Evolutionary conservation across 2,329 filamentous ascomycete genomes (phyloP), one percentile per base, ranked within the genome.

Genomic region (Trichoderma harzianum): DNA sequence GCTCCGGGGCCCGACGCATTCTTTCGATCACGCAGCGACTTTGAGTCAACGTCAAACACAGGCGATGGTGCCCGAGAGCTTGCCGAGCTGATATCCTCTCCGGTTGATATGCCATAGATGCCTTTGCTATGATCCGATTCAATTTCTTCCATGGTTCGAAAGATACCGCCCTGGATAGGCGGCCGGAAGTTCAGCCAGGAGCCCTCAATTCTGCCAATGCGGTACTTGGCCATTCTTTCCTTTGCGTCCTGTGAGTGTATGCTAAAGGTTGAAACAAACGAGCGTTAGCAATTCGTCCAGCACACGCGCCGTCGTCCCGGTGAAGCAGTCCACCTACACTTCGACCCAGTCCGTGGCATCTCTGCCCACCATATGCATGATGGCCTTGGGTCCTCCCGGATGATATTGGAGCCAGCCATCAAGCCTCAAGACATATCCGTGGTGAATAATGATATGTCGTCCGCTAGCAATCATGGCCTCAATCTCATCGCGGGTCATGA

Each of bases 111-210:
- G 47, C 71, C 10, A 75, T 18, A 14, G 21, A 73, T 70, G 58
- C 74, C 65, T 12, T 77, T 75, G 58, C 24, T 55, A 21, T 82
- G 80, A 63, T 81, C 82, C 39, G 82, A 79, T 58, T 83, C 80
- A 8, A 82, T 79, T 30, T 83, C 79, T 61, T 74, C 74, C 18
- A 79, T 77, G 26, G 83, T 82, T 75, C 91, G 88, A 81, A 95
- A 97, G 72, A 87, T 86, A 55, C 95, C 95, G 71, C 94, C 95
- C 81, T 98, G 95, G 67, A 98, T 95, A 0, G 96, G 95, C 5
- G 96, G 95, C 7, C 93, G 78, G 79, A 98, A 97, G 81, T 98
- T 98, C 73, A 85, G 84, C 96, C 96, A 99, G 73, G 84, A 85
- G 34, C 93, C 93, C 78, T 96, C 88, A 72, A 97, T 89, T 74